Base-by-base conservation (phyloP, 257 asterid species). In the Solanum rostratum region DNA sequence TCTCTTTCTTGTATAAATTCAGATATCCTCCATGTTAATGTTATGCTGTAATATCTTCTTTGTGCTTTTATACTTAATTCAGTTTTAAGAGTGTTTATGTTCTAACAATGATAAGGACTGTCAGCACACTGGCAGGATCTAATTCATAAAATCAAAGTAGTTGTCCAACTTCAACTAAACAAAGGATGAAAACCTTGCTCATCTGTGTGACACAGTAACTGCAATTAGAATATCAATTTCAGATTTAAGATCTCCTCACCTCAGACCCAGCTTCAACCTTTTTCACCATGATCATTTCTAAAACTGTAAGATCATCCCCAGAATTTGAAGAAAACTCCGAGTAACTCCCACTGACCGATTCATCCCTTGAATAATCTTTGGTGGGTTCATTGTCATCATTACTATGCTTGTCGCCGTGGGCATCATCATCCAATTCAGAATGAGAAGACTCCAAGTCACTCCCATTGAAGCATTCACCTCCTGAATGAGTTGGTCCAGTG, bases 231-330 rank as follows among this genome's bases (percentile, higher is more conserved):
- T 45, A 73, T 45, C 57, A 14, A 73, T 73, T 45, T 73, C 39
- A 45, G 81, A 73, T 63, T 73, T n/a, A 22, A 71, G 37, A 73
- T 73, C 39, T 79, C 81, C 89, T 83, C 41, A 95, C 99, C 91
- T 94, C 99, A 41, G 84, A 62, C 82, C 96, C 97, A 19, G 93
- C 93, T 86, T 89, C 92, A 82, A 94, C 99, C 89, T 90, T 92
- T 92, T 92, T 90, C 84, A 94, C 90, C 85, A 93, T 92, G 88
- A 96, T 90, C 97, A 96, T 94, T 89, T 94, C 95, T 91, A 94
- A 79, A 88, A 79, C 85, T 80, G 90, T 86, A 41, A 93, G 84
- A 84, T 89, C 96, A 50, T 90, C 79, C 80, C 68, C 91, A 19
- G 91, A 86, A 81, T 84, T 24, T 39, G 92, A 86, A 91, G 96